Base-by-base conservation (phyloP, 176 grass and related monocot species). In the Carex kokanica region DNA sequence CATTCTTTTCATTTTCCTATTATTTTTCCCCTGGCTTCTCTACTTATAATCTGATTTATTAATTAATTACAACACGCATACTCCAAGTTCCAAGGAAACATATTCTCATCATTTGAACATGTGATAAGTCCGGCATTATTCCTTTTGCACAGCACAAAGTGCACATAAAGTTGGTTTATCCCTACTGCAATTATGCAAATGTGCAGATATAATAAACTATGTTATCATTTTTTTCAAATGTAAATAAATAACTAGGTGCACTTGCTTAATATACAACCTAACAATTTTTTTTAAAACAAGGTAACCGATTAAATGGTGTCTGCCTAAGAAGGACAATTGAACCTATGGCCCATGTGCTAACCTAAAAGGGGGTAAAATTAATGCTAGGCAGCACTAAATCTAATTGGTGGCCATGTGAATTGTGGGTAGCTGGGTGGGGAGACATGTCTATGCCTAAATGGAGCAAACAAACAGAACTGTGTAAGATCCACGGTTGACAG, bases 331-430 rank as follows among this genome's bases (percentile, higher is more conserved):
- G 70, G 41, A 74, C 70, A 51, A 74, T 24, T 20, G 41, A 74
- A 74, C 25, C 4, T 7, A 52, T 74, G 70, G 70, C 41, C 70
- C 70, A 74, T 74, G 12, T 74, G 70, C 11, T 74, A 20, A 52
- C 70, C 70, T 74, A 74, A 74, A 74, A 51, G 70, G 41, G 4
- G 20, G 21, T 52, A 52, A 49, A 25, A 58, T 34, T 11, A 36
- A 63, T 64, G 79, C 20, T 81, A 80, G 5, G 59, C 36, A 25
- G 20, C 5, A 56, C 2, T 49, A n/a, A n/a, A n/a, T n/a, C n/a
- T n/a, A 81, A 63, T 45, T 70, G 24, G 58, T 36, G 79, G 79
- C 79, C 36, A 81, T 81, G 27, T 63, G 61, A 64, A 85, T 52
- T 85, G 69, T 27, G 36, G 66, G 66, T 70, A 36, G 66, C 16